A percentile compares a stretch with the other conserved stretches of the same genome.
Conservation (phyloP, 495 filamentous ascomycete species). For the Cercophora sp. region DNA sequence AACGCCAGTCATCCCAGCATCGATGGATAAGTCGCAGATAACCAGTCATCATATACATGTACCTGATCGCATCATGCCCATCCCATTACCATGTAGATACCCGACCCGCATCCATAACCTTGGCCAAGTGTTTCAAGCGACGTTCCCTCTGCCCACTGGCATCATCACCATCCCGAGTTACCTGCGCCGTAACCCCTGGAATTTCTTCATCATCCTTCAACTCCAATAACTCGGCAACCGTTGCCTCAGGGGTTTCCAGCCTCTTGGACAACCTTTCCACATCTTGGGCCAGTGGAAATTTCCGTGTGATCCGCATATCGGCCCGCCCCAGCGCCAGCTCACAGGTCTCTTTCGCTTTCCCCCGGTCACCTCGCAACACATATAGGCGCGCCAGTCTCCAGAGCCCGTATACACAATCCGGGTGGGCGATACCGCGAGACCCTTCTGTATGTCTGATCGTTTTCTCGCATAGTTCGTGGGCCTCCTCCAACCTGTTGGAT, state of each 20-base stretch:
- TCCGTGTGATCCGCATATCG: constrained; percentile 8
- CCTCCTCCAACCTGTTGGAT: neutral
- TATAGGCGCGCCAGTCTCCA: constrained; percentile 6
- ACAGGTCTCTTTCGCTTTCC: neutral
- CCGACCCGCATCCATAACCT: too few relatives aligned
- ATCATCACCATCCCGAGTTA: too few relatives aligned
- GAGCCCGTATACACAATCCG: constrained; percentile 7
- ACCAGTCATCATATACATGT: too few relatives aligned
- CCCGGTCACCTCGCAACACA: neutral
- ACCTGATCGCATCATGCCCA: too few relatives aligned
- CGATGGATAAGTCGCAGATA: too few relatives aligned
- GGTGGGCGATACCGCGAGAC: constrained; percentile 3
- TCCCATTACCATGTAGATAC: too few relatives aligned
- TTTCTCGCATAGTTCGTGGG: neutral
- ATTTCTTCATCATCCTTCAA: too few relatives aligned
- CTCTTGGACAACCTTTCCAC: neutral
- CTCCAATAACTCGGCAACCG: too few relatives aligned
- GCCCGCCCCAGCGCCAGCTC: neutral
- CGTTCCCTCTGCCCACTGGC: too few relatives aligned
- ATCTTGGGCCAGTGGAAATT: neutral
- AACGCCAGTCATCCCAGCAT: too few relatives aligned
- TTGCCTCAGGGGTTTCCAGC: neutral
- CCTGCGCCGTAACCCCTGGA: too few relatives aligned
- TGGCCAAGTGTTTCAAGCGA: too few relatives aligned
- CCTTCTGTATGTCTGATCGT: neutral